Base-by-base conservation (phyloP, 2,329 filamentous ascomycete species). In the Sordariomycetes sp. region DNA sequence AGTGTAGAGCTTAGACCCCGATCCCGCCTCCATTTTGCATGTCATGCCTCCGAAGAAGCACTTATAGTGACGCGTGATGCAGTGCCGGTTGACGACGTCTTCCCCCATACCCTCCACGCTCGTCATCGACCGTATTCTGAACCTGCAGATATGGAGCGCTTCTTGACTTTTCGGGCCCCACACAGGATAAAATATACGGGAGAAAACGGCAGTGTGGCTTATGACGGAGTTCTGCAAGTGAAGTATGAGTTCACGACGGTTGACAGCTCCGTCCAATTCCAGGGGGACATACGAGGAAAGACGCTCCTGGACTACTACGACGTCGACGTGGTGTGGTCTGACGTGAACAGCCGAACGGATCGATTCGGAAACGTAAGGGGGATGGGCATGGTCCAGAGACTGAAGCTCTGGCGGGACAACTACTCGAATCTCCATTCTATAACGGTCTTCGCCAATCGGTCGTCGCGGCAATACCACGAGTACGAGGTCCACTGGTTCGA, bases 311-410 rank as follows among this genome's bases (percentile, higher is more conserved):
- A 75, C 62, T 79, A 77, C 65, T 80, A 75, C 59, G 78, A 80
- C 59, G 71, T 79, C 35, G 77, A 80, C 60, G 77, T 80, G 11
- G 69, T 77, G 40, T 80, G 78, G 77, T 77, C 76, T 24, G 77
- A 80, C 61, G 66, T 70, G 3, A 75, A 80, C 60, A 69, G 74
- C 53, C 72, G 77, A 46, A 79, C 75, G 3, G 77, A 80, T 65
- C 66, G 71, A 18, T 79, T 79, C 60, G 78, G 77, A 53, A 78
- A 74, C 35, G 72, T 80, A 14, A 73, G 74, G 59, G 78, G 78
- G 22, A 71, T 80, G 58, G 77, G 76, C 1, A 75, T 77, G 1
- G 78, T 79, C 50, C 78, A 80, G 65, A 69, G 78, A 56, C 70
- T 80, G 61, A 80, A 80, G 66, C 67, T 80, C 28, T 80, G 78